These are phyloP conservation scores for Glarea lozoyensis DNA, from an alignment of 495 filamentous ascomycete genomes.

Conservation along the genomic window DNA sequence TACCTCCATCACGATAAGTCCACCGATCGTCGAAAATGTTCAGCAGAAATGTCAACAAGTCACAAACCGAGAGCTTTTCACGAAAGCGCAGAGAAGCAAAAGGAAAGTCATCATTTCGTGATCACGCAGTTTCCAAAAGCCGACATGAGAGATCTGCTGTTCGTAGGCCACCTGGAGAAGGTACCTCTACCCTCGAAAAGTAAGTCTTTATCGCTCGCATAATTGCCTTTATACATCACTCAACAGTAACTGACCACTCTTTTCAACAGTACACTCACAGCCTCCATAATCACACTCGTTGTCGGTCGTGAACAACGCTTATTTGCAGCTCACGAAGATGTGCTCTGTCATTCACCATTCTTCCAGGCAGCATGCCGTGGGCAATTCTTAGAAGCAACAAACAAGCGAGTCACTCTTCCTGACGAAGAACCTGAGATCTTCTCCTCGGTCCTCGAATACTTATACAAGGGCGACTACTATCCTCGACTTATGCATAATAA, in stretches of 20 bases:
- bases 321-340: constrained; percentile 85
- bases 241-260: background rate
- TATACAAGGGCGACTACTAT: constrained; percentile 90
- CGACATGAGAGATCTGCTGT: constrained; percentile 15
- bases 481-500: constrained; percentile 66
- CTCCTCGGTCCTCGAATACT: constrained; percentile 81
- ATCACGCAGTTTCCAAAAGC: constrained; percentile 22
- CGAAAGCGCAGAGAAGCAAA: constrained; percentile 10
- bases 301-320: constrained; percentile 72
- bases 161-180: constrained; percentile 17
- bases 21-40: constrained; percentile 15
- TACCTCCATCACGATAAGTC: background rate
- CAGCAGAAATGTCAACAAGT: constrained; percentile 18
- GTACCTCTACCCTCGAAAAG: constrained; percentile 7
- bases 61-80: constrained; percentile 21
- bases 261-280: constrained; percentile 45
- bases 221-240: background rate
- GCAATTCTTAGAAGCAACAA: constrained; percentile 52
- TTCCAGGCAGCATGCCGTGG: constrained; percentile 54
- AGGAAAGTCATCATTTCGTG: constrained; percentile 17
- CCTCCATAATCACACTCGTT: constrained; percentile 68
- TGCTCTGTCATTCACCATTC: constrained; percentile 69
- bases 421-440: constrained; percentile 85
- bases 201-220: background rate
- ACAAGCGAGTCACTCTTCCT: constrained; percentile 69